Evolutionary conservation across 2,329 filamentous ascomycete genomes (phyloP), one percentile per base, ranked within the genome.

Genomic region (Pseudopyricularia cyperi): DNA sequence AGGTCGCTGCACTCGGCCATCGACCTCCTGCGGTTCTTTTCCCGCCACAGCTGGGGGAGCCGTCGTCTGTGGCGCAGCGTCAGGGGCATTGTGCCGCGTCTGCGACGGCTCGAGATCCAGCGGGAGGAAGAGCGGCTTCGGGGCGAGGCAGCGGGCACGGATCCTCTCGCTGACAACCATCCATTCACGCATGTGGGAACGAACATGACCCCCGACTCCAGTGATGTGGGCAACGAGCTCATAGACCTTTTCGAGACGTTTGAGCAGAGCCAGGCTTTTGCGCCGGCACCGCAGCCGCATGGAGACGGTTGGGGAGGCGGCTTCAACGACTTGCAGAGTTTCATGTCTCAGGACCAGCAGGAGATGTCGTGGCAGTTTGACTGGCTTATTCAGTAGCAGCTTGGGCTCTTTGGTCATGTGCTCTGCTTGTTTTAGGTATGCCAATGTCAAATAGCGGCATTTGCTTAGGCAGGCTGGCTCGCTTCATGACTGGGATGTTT

Each of bases 21-120:
- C 2, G 60, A 64, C 1, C 58, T 68, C 0, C 59, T 69, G 1
- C 57, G 60, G 12, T 60, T 59, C 0, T 60, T 68, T 19, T 68
- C 66, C 1, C 57, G 61, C 0, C 56, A 66, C 26, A 66, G 61
- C n/a, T 57, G 57, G 0, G 62, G 60, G 0, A 68, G 65, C 28
- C 59, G 61, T 1, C 55, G 68, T 1, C 51, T 67, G 1, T 69
- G 66, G 66, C 65, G 64, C 15, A 67, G 60, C 19, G 66, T 70
- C 9, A 57, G 63, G 0, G 63, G 62, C 0, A 52, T 68, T 19
- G 57, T 68, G 5, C 65, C 66, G 0, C 55, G 63, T 1, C 55
- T 69, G 22, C 60, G 56, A 26, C 58, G 55, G 0, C 56, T 67
- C 1, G 61, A 60, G 0, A 47, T 65, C 24, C 46, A 42, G 7